Base-by-base conservation (phyloP, 1,139 yeast species). In the Arxiozyma slooffiae region DNA sequence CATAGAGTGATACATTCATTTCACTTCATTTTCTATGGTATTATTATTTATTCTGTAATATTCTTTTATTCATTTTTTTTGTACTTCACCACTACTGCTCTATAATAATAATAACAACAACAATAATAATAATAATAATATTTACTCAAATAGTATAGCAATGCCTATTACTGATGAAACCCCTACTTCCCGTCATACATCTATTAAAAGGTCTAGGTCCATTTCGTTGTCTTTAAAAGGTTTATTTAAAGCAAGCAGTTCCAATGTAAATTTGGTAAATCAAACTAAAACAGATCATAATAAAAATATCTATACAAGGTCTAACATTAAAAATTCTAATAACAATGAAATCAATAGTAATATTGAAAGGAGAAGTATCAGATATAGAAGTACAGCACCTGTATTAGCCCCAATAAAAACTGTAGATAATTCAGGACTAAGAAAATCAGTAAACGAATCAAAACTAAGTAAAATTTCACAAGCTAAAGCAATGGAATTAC, bases 191-290 rank as follows among this genome's bases (percentile, higher is more conserved):
- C 50, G 52, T 16, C 38, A 44, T 38, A 23, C 55, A 6, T 55
- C 60, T 40, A 47, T 54, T 4, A 54, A 54, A 40, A 55, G 63
- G 36, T 51, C 50, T 6, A 58, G 64, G 41, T 62, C 67, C 2
- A 48, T 64, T 17, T 62, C 67, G 8, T 61, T 57, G 46, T 63
- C 67, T 8, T 48, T 64, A 14, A 61, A 60, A 47, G 63, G 64
- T 8, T 52, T 64, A 7, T 64, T 64, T 46, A 62, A 57, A 47
- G 52, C 55, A 20, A 24, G 42, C 23, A 24, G 40, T 34, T 37
- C 34, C 39, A 38, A 21, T 18, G 48, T 45, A 8, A 42, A 16
- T 38, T 24, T 21, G 34, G 38, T 37, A 24, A 30, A 43, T 7
- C 46, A 43, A 20, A 36, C 36, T 34, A 30, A 17, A 20, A 8